phyloP scores from a whole-genome alignment of 1,284 basidiomycete genomes.

The Volvariella volvacea region DNA sequence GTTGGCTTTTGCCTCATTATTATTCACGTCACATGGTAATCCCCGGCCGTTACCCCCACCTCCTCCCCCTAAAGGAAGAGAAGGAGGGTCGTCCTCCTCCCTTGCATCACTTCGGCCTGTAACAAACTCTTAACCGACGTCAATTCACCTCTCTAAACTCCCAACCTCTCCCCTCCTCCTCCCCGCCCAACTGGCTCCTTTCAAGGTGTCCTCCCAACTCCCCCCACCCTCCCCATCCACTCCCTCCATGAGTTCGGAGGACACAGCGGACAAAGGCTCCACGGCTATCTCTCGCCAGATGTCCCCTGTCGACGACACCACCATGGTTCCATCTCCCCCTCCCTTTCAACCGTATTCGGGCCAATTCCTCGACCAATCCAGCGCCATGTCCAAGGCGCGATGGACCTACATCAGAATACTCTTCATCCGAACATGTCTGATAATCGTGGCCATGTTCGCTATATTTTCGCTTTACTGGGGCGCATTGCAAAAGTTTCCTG shows the following conservation, averaged over 20 bases:
- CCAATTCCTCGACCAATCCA: constrained; percentile 18
- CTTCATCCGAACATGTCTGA: constrained; percentile 21
- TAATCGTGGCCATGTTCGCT: constrained; percentile 29
- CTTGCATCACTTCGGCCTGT: not conserved
- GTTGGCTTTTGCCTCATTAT: too few relatives aligned
- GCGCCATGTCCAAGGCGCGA: constrained; percentile 16
- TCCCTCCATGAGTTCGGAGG: not conserved
- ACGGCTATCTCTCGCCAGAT: not conserved
- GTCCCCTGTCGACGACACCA: not conserved
- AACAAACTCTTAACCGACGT: not conserved
- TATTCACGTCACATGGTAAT: too few relatives aligned
- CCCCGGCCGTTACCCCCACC: too few relatives aligned
- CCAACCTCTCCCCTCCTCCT: not conserved
- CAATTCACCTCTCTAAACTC: not conserved
- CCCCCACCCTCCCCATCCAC: not conserved
- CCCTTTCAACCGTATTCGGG: constrained; percentile 6
- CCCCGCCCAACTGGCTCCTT: not conserved
- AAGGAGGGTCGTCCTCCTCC: not conserved
- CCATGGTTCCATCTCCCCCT: not conserved
- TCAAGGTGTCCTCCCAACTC: not conserved
- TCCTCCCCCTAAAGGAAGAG: not conserved
- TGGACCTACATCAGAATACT: constrained; percentile 28
- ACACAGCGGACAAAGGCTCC: not conserved
- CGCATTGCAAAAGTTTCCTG: constrained; percentile 35
- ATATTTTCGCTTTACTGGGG: constrained; percentile 46